These are phyloP conservation scores for Aureobasidium sp. DNA, from an alignment of 2,329 filamentous ascomycete species.

Conservation along the genomic window DNA sequence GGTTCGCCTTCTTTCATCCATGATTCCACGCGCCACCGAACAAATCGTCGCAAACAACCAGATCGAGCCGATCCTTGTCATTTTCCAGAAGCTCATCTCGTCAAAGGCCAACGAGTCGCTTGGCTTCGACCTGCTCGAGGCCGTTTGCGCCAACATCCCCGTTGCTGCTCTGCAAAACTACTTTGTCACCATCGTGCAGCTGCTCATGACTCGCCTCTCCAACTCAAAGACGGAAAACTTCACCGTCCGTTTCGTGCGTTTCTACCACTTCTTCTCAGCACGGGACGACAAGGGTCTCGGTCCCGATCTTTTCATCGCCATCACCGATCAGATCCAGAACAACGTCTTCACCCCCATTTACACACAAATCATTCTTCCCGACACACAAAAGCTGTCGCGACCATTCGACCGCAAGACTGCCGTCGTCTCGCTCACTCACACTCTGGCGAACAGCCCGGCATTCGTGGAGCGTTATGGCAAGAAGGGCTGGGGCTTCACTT, in stretches of 20 bases:
- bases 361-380: slow-evolving; percentile 75
- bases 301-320: slow-evolving; percentile 81
- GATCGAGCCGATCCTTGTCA: slow-evolving; percentile 80
- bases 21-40: slow-evolving; percentile 69
- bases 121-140: slow-evolving; percentile 85
- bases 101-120: slow-evolving; percentile 78
- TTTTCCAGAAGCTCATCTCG: slow-evolving; percentile 84
- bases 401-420: slow-evolving; percentile 89
- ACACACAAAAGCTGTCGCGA: slow-evolving; percentile 79
- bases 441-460: slow-evolving; percentile 73
- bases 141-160: slow-evolving; percentile 65
- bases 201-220: slow-evolving; percentile 68
- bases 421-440: slow-evolving; percentile 88
- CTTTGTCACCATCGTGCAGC: slow-evolving; percentile 70
- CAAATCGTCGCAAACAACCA: slow-evolving; percentile 73
- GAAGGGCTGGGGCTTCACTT: slow-evolving; percentile 88
- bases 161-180: slow-evolving; percentile 68
- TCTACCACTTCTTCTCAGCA: slow-evolving; percentile 88
- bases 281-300: slow-evolving; percentile 75
- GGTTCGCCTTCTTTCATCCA: slow-evolving; percentile 72
- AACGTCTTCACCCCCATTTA: slow-evolving; percentile 81
- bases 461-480: slow-evolving; percentile 65
- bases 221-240: slow-evolving; percentile 76
- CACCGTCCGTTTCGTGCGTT: slow-evolving; percentile 79
- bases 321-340: slow-evolving; percentile 72